phyloP scores from a whole-genome alignment of 2,329 filamentous ascomycete species.

The Basipetospora sp. region DNA sequence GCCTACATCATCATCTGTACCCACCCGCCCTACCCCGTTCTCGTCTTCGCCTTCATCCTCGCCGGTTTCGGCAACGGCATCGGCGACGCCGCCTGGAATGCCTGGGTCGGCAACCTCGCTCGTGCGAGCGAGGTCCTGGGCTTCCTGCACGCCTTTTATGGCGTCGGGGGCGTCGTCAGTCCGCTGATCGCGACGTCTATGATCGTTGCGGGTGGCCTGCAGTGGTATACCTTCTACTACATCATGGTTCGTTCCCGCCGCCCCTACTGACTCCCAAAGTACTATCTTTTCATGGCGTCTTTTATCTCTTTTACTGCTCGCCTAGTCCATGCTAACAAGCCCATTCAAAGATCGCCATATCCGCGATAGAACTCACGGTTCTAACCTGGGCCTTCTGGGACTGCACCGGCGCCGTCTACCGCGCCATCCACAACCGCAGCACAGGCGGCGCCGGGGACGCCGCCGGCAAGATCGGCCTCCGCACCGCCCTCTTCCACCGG shows the following conservation, averaged over 20 bases:
- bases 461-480: neutral
- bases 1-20: constrained; percentile 50
- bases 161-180: constrained; percentile 52
- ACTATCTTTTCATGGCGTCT: too few relatives aligned
- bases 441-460: neutral
- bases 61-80: constrained; percentile 60
- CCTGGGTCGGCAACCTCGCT: constrained; percentile 55
- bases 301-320: too few relatives aligned
- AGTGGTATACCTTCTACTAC: constrained; percentile 59
- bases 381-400: constrained; percentile 46
- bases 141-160: constrained; percentile 58
- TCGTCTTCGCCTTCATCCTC: constrained; percentile 50
- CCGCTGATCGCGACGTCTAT: constrained; percentile 60
- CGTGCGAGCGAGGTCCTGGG: constrained; percentile 60
- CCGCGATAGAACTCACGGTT: constrained; percentile 38
- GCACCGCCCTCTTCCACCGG: constrained; percentile 1
- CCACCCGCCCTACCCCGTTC: constrained; percentile 54
- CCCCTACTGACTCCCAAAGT: too few relatives aligned
- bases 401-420: constrained; percentile 43
- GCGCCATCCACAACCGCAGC: constrained; percentile 17
- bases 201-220: constrained; percentile 45
- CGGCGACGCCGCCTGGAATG: constrained; percentile 45
- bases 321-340: too few relatives aligned
- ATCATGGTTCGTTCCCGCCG: constrained; percentile 40
- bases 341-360: constrained; percentile 32